These are phyloP conservation scores for Boletales sp. DNA, from an alignment of 768 basidiomycete species.

Conservation along the genomic window DNA sequence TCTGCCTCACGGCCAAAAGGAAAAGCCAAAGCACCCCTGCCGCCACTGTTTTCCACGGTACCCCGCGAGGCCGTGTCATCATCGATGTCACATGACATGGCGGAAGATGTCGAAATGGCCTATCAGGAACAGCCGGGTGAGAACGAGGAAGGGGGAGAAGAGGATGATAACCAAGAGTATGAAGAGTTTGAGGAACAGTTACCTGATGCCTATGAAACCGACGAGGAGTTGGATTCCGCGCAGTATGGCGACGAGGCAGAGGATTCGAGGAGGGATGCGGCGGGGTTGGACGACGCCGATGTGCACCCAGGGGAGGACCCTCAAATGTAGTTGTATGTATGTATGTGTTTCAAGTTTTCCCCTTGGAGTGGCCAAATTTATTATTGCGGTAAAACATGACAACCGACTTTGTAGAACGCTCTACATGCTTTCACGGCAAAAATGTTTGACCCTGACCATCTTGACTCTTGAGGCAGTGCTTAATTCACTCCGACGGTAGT, in stretches of 20 bases:
- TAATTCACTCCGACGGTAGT: too few species aligned
- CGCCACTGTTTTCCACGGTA: conserved; percentile 28
- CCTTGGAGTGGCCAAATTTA: too few species aligned
- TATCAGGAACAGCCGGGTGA: conserved; percentile 21
- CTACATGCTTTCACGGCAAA: too few species aligned
- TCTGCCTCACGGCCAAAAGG: conserved; percentile 24
- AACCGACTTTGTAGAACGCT: too few species aligned
- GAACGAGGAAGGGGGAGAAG: conserved; percentile 31
- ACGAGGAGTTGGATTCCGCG: conserved; percentile 37
- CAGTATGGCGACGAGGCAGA: conserved; percentile 43
- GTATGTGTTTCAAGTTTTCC: too few species aligned
- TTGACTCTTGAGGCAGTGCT: too few species aligned
- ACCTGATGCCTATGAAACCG: conserved; percentile 31
- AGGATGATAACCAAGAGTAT: conserved; percentile 22
- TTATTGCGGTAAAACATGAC: too few species aligned
- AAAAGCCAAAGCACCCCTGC: conserved; percentile 29
- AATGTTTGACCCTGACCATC: too few species aligned
- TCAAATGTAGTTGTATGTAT: neutral
- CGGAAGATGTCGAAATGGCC: conserved; percentile 22
- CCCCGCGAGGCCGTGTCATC: conserved; percentile 26
- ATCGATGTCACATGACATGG: conserved; percentile 21
- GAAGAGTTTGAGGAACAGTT: conserved; percentile 23
- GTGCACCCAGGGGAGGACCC: conserved; percentile 8
- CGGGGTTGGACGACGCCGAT: conserved; percentile 32
- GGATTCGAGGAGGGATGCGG: conserved; percentile 37